Base-by-base conservation (phyloP, 768 basidiomycete species). In the Agaricus subrufescens region DNA sequence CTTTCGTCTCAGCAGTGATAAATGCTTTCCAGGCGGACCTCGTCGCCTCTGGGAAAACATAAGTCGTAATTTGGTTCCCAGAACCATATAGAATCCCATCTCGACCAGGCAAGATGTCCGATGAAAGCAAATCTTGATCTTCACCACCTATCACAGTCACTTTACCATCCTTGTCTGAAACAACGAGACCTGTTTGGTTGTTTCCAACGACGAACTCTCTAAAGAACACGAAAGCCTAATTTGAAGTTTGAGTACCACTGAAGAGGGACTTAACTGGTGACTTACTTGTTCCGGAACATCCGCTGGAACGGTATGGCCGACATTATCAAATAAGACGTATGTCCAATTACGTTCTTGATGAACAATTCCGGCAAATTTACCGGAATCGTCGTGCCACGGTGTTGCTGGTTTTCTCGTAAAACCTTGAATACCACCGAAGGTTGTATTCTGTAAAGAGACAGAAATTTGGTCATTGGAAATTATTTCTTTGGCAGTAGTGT, bases 341-440 rank as follows among this genome's bases (percentile, higher is more conserved):
- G 75, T 75, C 87, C 86, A 86, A 34, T 79, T 80, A 40, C 89
- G 80, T 67, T 90, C 89, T 67, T 88, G 87, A 62, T 87, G 86
- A 15, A 89, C 75, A 31, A 88, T 83, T 0, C 88, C 89, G 0
- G 81, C 85, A 53, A 82, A 77, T 52, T 81, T 71, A 11, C 82
- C 81, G 1, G 66, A 63, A 51, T 87, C 84, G 50, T 83, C 81
- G 52, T 68, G 71, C 86, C 87, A 90, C 0, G 83, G 78, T 0
- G 89, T 89, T 2, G 83, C 77, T 0, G 89, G 89, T 56, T 78
- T 75, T 46, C 80, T 74, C 3, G 84, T 83, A 66, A 91, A 91
- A 3, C 89, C 89, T 67, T 82, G 85, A 43, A 84, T 83, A 5
- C 86, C 88, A 26, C 86, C 87, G 60, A 89, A 91, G 0, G 89